These are phyloP conservation scores for Musa balbisiana DNA, from an alignment of 202 grass and related monocot genomes.

Conservation along the genomic window DNA sequence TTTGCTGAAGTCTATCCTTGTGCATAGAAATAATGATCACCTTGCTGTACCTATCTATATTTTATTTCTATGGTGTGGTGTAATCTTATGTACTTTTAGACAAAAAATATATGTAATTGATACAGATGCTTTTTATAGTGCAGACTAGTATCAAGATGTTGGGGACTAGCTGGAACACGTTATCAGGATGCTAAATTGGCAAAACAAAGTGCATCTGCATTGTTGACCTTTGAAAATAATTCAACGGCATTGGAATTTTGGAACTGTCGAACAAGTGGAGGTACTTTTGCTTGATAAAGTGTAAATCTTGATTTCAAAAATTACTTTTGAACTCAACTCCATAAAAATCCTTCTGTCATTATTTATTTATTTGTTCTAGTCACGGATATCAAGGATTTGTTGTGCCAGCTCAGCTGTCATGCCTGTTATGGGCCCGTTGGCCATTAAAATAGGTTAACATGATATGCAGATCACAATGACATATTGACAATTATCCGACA, in stretches of 20 bases:
- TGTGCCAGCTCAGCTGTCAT: too few relatives aligned
- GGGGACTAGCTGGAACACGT: conserved; percentile 20
- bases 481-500: not conserved
- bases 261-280: conserved; percentile 23
- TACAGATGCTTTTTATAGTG: not conserved
- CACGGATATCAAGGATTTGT: too few relatives aligned
- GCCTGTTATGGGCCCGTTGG: too few relatives aligned
- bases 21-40: not conserved
- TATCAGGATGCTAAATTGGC: conserved; percentile 23
- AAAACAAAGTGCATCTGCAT: conserved; percentile 19
- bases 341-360: not conserved
- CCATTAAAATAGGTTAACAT: not conserved
- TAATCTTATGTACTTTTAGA: not conserved
- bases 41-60: not conserved
- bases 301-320: not conserved
- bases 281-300: conserved; percentile 4
- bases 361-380: too few relatives aligned
- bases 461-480: not conserved
- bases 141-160: conserved; percentile 22
- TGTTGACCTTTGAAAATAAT: conserved; percentile 1
- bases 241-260: conserved; percentile 4
- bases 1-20: not conserved
- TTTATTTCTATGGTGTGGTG: not conserved
- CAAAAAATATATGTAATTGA: not conserved
- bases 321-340: not conserved